Percentiles rank a stretch among this genome's conserved stretches.
Conservation (phyloP, 2,329 filamentous ascomycete species). For the Gyromitra esculenta region DNA sequence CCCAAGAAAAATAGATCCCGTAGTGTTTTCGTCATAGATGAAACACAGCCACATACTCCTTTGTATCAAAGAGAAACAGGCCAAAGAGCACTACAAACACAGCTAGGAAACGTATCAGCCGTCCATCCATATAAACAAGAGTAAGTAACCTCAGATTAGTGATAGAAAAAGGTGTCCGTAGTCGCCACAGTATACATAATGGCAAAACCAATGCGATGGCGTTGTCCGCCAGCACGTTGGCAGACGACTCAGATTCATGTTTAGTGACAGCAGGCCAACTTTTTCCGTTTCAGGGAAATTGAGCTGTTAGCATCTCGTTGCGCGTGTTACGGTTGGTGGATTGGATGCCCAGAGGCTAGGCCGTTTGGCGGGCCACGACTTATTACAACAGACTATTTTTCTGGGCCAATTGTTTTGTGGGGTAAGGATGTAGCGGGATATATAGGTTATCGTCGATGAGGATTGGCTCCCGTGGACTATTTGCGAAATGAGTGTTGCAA, state of each 20-base stretch:
- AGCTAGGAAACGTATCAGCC: background rate
- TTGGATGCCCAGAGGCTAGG: background rate
- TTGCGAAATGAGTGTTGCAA: constrained; percentile 1
- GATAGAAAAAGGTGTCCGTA: background rate
- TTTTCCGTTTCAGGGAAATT: constrained; percentile 7
- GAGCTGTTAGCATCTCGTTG: constrained; percentile 12
- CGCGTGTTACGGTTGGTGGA: background rate
- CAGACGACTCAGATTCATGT: background rate
- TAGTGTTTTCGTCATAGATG: background rate
- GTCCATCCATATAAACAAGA: background rate
- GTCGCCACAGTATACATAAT: background rate
- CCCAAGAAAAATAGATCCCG: background rate
- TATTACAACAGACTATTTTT: background rate
- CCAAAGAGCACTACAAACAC: background rate
- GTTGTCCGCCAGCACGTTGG: constrained; percentile 11
- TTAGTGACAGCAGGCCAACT: constrained; percentile 4
- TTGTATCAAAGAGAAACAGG: background rate
- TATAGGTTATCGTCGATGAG: background rate
- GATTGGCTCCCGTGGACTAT: background rate
- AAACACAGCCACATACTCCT: background rate
- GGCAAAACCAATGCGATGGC: background rate
- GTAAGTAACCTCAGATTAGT: background rate
- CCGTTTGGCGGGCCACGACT: constrained; percentile 16
- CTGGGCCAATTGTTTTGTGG: background rate
- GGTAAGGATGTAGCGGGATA: background rate